These are phyloP conservation scores for Priceomyces medius DNA, from an alignment of 805 yeast species.

Conservation along the genomic window DNA sequence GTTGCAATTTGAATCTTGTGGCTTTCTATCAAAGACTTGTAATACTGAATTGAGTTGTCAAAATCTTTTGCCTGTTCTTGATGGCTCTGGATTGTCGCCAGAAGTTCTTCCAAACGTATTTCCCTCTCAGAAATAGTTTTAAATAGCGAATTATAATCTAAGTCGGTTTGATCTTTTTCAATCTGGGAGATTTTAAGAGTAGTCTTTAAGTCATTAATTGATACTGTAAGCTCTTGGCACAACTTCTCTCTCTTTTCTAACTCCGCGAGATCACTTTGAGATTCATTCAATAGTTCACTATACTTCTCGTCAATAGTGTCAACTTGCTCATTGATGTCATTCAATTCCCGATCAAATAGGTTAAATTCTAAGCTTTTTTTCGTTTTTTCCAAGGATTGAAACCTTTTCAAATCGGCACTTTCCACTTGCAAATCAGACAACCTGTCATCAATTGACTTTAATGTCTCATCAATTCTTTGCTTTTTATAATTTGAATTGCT, in stretches of 20 bases:
- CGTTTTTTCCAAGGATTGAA: constrained; percentile 62
- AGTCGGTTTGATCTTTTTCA: constrained; percentile 55
- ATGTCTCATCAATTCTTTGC: constrained; percentile 70
- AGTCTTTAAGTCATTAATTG: constrained; percentile 48
- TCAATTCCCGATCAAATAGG: constrained; percentile 73
- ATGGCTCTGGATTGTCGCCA: constrained; percentile 30
- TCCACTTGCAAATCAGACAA: constrained; percentile 79
- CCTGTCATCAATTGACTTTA: constrained; percentile 67
- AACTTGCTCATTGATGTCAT: constrained; percentile 56
- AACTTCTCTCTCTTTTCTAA: constrained; percentile 60
- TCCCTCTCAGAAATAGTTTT: constrained; percentile 49
- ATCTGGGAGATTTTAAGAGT: constrained; percentile 50
- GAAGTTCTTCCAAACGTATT: constrained; percentile 45
- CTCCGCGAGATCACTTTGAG: constrained; percentile 52
- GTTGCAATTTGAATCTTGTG: constrained; percentile 38
- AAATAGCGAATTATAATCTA: constrained; percentile 50
- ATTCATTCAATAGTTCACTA: constrained; percentile 47
- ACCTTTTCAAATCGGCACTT: constrained; percentile 68
- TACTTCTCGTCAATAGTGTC: constrained; percentile 62
- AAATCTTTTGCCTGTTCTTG: constrained; percentile 27
- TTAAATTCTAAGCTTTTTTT: constrained; percentile 74
- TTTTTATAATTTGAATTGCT: constrained; percentile 65
- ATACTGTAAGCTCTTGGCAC: constrained; percentile 44
- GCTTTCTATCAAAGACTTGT: constrained; percentile 27
- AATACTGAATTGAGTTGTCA: constrained; percentile 17